Base-by-base conservation (phyloP, 1,139 yeast species). In the Petasospora fabianii region DNA sequence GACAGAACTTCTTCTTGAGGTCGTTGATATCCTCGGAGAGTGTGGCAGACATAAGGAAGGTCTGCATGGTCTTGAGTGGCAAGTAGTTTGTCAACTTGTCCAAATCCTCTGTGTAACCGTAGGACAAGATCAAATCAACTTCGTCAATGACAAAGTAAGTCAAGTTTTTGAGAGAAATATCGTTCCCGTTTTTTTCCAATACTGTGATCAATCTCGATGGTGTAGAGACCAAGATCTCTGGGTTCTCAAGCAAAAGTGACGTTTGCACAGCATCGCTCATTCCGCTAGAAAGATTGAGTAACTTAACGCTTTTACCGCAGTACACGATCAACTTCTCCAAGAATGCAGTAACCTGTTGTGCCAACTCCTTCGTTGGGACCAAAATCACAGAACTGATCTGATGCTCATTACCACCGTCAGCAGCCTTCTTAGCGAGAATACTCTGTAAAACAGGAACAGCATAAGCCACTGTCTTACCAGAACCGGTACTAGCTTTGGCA, bases 21-120 rank as follows among this genome's bases (percentile, higher is more conserved):
- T 75, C 77, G 44, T 85, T 80, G 48, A 90, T 77, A 47, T 92
- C 97, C 36, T 86, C 95, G 57, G 81, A 85, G 43, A 94, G 68
- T 3, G 98, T 94, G 2, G 99, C 99, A 61, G 96, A 86, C 97
- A 92, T 92, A 50, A 94, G 68, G 65, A 88, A 90, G 2, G 95
- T 82, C 64, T 94, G 98, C 51, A 87, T 68, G 41, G 81, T 80
- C 53, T 82, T 82, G 39, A 80, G 70, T 11, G 94, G 92, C 48
- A 87, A 65, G 47, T 66, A 74, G 18, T 71, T 69, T 13, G 83
- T 74, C 46, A 92, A 71, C 50, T 75, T 75, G 40, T 72, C 65
- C 49, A 94, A 69, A 62, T 94, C 98, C 7, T 87, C 96, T 51
- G 80, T 76, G 60, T 92, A 87, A 14, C 98, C 99, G 60, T 85